Base-by-base conservation (phyloP, 108 stramenopile genomes). In the Mayamaea pseudoterrestris region DNA sequence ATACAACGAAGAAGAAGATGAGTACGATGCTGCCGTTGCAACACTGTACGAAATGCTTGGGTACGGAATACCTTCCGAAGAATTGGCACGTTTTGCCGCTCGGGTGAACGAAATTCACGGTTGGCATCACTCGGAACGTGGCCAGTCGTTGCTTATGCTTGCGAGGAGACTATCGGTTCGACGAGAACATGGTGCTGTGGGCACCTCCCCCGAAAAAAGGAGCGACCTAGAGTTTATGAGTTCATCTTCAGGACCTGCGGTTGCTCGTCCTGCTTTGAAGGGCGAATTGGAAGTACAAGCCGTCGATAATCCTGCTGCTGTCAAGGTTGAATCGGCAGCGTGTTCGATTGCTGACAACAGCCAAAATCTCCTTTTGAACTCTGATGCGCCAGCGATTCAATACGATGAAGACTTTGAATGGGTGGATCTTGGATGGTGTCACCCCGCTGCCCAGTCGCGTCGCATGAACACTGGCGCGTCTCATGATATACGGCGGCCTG, bases 41-140 rank as follows among this genome's bases (percentile, higher is more conserved):
- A 90, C 88, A 6, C 63, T 90, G 8, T 90, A 83, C 29, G 88
- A 90, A 61, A 90, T 90, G 88, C 73, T 85, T 30, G 88, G 78
- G 8, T 90, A 82, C 47, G 78, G 71, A 29, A 76, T 85, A 21
- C 78, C 76, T 39, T 77, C 80, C 0, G 83, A 83, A 50, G 81
- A 85, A 34, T 53, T 90, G 14, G 78, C 88, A 6, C 55, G 73
- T 34, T 90, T 90, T 53, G 80, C 88, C 7, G 75, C 80, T 40
- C 54, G 71, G 7, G 64, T 36, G 44, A 79, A 59, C 53, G 68
- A 66, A 61, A 61, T 58, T 37, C 55, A 73, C 46, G 82, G 82
- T 1, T 89, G 82, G 85, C 82, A 82, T 52, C 22, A 43, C 11
- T 58, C 58, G 13, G 88, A 90, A 44, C 65, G 75, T 26, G 88